phyloP scores from a whole-genome alignment of 148 eudicot species.

The Nepenthes mirabilis region DNA sequence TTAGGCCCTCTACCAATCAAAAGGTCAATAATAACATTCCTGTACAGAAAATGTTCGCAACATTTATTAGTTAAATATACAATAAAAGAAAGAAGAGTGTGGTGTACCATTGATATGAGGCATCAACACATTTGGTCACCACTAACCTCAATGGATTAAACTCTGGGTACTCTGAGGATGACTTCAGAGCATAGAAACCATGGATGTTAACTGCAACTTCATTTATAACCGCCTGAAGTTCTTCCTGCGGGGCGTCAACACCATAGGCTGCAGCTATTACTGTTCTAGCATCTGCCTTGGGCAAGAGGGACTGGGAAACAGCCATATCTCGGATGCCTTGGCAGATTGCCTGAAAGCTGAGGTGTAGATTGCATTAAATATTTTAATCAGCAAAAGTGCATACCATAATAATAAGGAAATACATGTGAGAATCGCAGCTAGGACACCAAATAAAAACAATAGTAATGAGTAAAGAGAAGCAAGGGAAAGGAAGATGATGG shows the following conservation, averaged over 20 bases:
- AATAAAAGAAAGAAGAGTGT: no score
- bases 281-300: conserved; percentile 34
- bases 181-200: conserved; percentile 54
- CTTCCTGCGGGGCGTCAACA: conserved; percentile 59
- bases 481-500: no score
- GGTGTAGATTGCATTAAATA: conserved; percentile 4
- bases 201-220: conserved; percentile 57
- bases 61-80: neutral
- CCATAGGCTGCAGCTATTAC: conserved; percentile 38
- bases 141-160: conserved; percentile 57
- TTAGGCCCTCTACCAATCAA: conserved; percentile 52
- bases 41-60: conserved; percentile 13
- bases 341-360: conserved; percentile 61
- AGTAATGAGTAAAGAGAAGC: no score
- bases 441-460: no score
- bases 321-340: conserved; percentile 60
- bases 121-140: neutral
- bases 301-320: conserved; percentile 27
- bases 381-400: no score
- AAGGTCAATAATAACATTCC: conserved; percentile 62
- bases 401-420: no score
- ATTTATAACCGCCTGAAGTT: conserved; percentile 38
- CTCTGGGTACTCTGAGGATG: conserved; percentile 58
- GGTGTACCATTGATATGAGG: neutral
- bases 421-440: no score